These are phyloP conservation scores for Nemania sp. DNA, from an alignment of 2,329 filamentous ascomycete species.

Conservation along the genomic window DNA sequence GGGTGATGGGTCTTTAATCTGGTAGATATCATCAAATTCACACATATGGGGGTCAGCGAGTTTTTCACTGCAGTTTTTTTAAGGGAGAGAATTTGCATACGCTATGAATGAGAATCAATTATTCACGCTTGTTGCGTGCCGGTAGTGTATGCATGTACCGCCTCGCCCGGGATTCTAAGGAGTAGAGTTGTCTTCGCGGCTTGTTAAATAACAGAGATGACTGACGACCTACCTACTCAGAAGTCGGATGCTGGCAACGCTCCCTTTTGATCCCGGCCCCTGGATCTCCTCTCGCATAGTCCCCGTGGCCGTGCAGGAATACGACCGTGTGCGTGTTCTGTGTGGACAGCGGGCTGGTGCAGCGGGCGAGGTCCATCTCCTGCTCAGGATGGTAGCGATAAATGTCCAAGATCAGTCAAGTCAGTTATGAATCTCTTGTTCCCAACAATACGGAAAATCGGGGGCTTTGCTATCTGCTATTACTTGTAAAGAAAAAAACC, in stretches of 20 bases:
- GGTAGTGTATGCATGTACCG: not conserved
- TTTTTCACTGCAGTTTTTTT: too few species aligned
- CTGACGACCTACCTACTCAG: not conserved
- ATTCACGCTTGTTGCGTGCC: not conserved
- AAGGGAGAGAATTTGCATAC: slow-evolving; percentile 10
- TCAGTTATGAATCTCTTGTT: too few species aligned
- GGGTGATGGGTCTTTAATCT: slow-evolving; percentile 4
- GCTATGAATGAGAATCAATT: slow-evolving; percentile 21
- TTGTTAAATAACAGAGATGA: not conserved
- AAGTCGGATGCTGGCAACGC: slow-evolving; percentile 40
- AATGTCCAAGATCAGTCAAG: not conserved
- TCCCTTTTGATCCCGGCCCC: slow-evolving; percentile 46
- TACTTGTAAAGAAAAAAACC: too few species aligned
- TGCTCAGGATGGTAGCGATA: slow-evolving; percentile 9
- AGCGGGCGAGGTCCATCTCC: not conserved
- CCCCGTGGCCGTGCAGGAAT: slow-evolving; percentile 53
- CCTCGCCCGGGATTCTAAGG: too few species aligned
- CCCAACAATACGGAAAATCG: too few species aligned
- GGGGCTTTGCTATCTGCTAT: too few species aligned
- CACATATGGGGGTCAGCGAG: slow-evolving; percentile 13
- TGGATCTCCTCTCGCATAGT: slow-evolving; percentile 50
- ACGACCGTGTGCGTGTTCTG: slow-evolving; percentile 50
- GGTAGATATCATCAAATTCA: slow-evolving; percentile 23
- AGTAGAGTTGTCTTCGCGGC: not conserved
- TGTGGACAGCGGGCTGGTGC: not conserved